Evolutionary conservation across 2,329 filamentous ascomycete species (phyloP), one percentile per base, ranked within the genome.

Genomic region (Fusarium sp.): DNA sequence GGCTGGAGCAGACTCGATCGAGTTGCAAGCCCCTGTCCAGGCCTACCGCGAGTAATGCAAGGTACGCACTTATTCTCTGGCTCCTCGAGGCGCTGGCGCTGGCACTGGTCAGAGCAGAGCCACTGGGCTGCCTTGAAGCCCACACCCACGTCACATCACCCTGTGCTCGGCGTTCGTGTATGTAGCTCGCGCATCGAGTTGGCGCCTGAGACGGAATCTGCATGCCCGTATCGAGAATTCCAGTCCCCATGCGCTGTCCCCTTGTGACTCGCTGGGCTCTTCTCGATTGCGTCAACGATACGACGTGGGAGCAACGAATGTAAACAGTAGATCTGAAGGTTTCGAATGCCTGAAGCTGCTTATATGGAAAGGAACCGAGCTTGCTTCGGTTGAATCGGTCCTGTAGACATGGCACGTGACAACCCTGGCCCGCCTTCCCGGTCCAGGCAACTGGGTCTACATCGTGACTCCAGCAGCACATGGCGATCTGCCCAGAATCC

Each of bases 41-140:
- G 60, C 40, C 55, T 34, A 40, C 52, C 39, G 39, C 54, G 59
- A 67, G 67, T 60, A 70, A 71, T 70, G 68, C 68, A 71, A 71
- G 68, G 68, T 48, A 71, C 68, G 53, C 55, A 41, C 27, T 51
- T 44, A 44, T 30, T 52, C 34, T 36, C 39, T 39, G 39, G 34
- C 53, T 18, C 44, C 30, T 43, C 40, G 27, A 39, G 59, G 58
- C 50, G 57, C 31, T 41, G 40, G 6, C 16, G 40, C 30, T 64
- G 30, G 43, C 46, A 50, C 48, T 51, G 34, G 18, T 7, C 23
- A 52, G 47, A 18, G 16, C 37, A 53, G 34, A 62, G 37, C 53
- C 58, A 60, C 37, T 51, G 16, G 50, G 62, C 10, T 59, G 28
- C 37, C 41, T 39, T 39, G n/a, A n/a, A 43, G 27, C 31, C 57